Base-by-base conservation (phyloP, 495 filamentous ascomycete genomes). In the Platismatia glauca region DNA sequence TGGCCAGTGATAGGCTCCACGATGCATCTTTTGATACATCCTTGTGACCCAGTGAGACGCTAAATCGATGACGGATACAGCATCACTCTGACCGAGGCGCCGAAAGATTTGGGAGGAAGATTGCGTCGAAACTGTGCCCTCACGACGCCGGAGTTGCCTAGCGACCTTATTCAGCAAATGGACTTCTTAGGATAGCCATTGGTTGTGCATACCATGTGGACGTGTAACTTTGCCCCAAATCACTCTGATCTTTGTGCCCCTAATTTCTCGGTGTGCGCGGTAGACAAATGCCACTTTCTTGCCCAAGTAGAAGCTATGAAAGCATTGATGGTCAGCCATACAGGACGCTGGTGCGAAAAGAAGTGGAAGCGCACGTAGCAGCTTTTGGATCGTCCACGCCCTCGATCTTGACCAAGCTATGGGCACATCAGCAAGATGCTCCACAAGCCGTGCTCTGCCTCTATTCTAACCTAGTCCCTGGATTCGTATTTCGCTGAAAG, bases 221-320 rank as follows among this genome's bases (percentile, higher is more conserved):
- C 90, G 84, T 72, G 91, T 96, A 72, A 97, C 85, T 83, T 96
- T 97, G 78, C 95, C 95, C 94, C 95, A 98, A 80, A 97, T 97
- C 66, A 97, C 92, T 73, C 92, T 82, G 77, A 97, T 91, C 85
- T 97, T 96, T 75, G 91, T 90, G 74, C 94, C 94, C 70, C 90
- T 89, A 70, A 92, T 81, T 81, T 95, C 91, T 78, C 84, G 87
- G 80, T 89, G 85, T 64, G 86, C 94, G 68, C 91, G 89, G 82
- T 97, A 97, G 77, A 98, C 91, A 76, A 90, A 97, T 70, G 93
- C 93, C 74, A 96, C 84, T 79, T 88, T 90, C 86, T 98, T 97
- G 81, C 94, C 93, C 59, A 89, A 80, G 80, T 91, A 92, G 83
- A 92, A 93, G 76, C 84, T 89, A 68, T 55, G 55, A 31, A 38